Conservation (phyloP, 257 asterid genomes). For the Petunia axillaris region DNA sequence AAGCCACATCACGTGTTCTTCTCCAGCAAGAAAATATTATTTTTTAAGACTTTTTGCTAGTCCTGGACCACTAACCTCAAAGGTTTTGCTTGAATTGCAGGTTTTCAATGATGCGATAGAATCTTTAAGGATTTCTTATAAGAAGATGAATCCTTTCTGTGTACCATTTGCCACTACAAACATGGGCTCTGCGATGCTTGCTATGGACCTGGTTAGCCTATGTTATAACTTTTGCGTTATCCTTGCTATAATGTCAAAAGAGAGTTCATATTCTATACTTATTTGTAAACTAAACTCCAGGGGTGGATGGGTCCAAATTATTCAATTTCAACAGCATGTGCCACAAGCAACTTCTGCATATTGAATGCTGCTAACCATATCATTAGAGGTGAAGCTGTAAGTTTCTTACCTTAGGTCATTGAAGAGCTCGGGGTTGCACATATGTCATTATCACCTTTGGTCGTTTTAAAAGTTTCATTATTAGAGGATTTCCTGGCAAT, state of each 20-base stretch:
- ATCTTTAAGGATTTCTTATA: slow-evolving; percentile 76
- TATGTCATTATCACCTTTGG: not conserved
- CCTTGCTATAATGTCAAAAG: not conserved
- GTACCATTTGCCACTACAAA: slow-evolving; percentile 76
- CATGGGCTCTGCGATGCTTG: slow-evolving; percentile 57
- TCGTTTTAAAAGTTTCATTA: not conserved
- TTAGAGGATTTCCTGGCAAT: not conserved
- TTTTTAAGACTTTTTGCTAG: not conserved
- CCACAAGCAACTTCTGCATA: slow-evolving; percentile 71
- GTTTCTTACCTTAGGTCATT: not conserved
- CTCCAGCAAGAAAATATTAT: not conserved
- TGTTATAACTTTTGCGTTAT: not conserved
- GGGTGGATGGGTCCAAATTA: slow-evolving; percentile 80
- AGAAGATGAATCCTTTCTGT: slow-evolving; percentile 93
- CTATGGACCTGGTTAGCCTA: slow-evolving; percentile 26
- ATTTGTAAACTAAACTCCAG: slow-evolving; percentile 23
- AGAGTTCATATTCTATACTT: not conserved
- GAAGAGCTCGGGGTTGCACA: not conserved
- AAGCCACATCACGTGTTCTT: not conserved
- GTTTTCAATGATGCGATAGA: slow-evolving; percentile 85
- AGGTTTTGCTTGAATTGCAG: slow-evolving; percentile 27
- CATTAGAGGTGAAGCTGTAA: slow-evolving; percentile 61
- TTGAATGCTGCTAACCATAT: slow-evolving; percentile 76
- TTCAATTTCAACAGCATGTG: slow-evolving; percentile 75
- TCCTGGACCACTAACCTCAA: not conserved